phyloP scores from a whole-genome alignment of 495 filamentous ascomycete species.

The Annulohypoxylon nitens region DNA sequence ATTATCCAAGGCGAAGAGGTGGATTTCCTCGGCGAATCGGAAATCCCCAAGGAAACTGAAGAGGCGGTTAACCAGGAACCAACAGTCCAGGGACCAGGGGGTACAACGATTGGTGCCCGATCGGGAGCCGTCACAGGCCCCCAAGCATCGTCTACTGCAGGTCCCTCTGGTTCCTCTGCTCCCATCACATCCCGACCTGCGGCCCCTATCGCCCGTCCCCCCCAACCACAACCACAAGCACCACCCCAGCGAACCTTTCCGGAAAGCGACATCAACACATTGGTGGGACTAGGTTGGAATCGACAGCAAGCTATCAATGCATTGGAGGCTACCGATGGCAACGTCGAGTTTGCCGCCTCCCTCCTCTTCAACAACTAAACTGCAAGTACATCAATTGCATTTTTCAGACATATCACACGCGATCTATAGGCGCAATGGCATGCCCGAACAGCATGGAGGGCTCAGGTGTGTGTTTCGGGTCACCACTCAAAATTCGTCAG shows the following conservation, averaged over 20 bases:
- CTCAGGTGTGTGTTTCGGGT: conserved; percentile 8
- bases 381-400: conserved; percentile 5
- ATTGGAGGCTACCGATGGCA: conserved; percentile 83
- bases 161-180: conserved; percentile 45
- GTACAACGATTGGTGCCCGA: conserved; percentile 84
- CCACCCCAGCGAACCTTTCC: conserved; percentile 61
- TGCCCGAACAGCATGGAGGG: conserved; percentile 16
- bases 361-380: conserved; percentile 75
- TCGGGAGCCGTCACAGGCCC: conserved; percentile 84
- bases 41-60: conserved; percentile 87
- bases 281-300: conserved; percentile 83
- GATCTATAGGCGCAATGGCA: conserved; percentile 17
- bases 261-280: conserved; percentile 73
- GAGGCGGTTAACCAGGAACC: conserved; percentile 82
- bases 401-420: conserved; percentile 12
- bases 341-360: conserved; percentile 87
- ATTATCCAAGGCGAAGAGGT: conserved; percentile 90
- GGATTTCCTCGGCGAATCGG: conserved; percentile 89
- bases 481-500: conserved; percentile 23
- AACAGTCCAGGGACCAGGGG: conserved; percentile 84
- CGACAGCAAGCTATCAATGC: conserved; percentile 83
- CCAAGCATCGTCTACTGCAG: conserved; percentile 50
- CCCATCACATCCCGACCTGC: conserved; percentile 49
- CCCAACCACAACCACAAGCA: conserved; percentile 50
- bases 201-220: conserved; percentile 53